These are phyloP conservation scores for Suillus brevipes DNA, from an alignment of 768 basidiomycete species.

Conservation along the genomic window DNA sequence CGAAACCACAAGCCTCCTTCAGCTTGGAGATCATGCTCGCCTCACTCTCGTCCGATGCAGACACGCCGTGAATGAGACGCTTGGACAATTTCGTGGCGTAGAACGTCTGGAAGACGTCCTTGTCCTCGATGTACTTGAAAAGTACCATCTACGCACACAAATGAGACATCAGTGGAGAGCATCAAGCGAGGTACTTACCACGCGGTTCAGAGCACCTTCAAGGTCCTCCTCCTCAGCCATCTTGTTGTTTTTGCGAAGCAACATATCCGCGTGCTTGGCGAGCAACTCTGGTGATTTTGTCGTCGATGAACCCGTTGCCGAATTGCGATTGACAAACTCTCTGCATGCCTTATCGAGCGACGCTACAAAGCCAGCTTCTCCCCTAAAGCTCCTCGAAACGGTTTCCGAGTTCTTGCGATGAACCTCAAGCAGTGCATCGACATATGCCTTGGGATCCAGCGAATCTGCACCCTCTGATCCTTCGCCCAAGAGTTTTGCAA, in stretches of 20 bases:
- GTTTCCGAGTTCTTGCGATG: slow-evolving; percentile 91
- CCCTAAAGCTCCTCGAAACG: slow-evolving; percentile 84
- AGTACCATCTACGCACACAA: slow-evolving; percentile 74
- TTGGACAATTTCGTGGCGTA: slow-evolving; percentile 93
- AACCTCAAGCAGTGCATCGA: slow-evolving; percentile 88
- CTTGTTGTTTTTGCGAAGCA: slow-evolving; percentile 94
- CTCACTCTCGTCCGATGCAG: slow-evolving; percentile 94
- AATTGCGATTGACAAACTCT: slow-evolving; percentile 93
- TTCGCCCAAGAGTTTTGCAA: slow-evolving; percentile 65
- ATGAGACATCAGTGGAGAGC: slow-evolving; percentile 10
- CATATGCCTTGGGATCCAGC: slow-evolving; percentile 91
- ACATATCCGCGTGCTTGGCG: slow-evolving; percentile 87
- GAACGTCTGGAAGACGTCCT: slow-evolving; percentile 98
- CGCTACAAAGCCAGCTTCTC: slow-evolving; percentile 91
- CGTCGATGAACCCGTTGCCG: slow-evolving; percentile 79
- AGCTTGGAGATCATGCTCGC: slow-evolving; percentile 97
- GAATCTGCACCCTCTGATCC: slow-evolving; percentile 56
- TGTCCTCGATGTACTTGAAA: slow-evolving; percentile 98
- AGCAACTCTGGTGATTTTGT: slow-evolving; percentile 90
- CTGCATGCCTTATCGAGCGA: slow-evolving; percentile 93
- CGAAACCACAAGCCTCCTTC: slow-evolving; percentile 95
- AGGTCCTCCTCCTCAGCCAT: slow-evolving; percentile 89
- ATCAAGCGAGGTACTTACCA: slow-evolving; percentile 51
- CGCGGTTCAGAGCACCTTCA: slow-evolving; percentile 86
- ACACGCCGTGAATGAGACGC: slow-evolving; percentile 87